phyloP scores from a whole-genome alignment of 2,329 filamentous ascomycete species.

The Neofusicoccum laricinum region DNA sequence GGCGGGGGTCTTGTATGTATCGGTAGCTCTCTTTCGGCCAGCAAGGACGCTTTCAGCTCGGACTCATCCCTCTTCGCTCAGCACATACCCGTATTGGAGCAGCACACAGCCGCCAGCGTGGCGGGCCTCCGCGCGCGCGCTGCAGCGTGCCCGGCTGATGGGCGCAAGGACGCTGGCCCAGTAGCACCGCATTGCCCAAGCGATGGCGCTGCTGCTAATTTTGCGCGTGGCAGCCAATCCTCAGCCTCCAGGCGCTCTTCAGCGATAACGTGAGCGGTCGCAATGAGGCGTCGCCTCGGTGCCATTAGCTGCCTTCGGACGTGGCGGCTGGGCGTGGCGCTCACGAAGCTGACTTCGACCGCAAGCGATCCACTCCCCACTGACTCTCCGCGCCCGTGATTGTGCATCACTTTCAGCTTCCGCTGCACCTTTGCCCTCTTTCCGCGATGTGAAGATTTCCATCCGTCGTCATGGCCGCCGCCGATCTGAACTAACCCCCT shows the following conservation, averaged over 20 bases:
- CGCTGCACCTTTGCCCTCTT: not conserved
- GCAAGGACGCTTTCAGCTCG: conserved; percentile 17
- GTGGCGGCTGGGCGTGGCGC: conserved; percentile 15
- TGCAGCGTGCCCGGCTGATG: not conserved
- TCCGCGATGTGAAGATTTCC: conserved; percentile 8
- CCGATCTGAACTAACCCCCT: conserved; percentile 4
- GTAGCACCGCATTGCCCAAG: not conserved
- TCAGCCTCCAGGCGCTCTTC: conserved; percentile 2
- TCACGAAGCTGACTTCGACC: conserved; percentile 8
- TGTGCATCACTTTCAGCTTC: conserved; percentile 16
- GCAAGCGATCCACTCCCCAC: conserved; percentile 12
- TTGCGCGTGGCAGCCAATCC: conserved; percentile 16
- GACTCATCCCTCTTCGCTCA: conserved; percentile 25
- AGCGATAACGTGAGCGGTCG: conserved; percentile 15
- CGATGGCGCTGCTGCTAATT: conserved; percentile 17
- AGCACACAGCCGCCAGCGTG: conserved; percentile 5
- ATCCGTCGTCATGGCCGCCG: conserved; percentile 6
- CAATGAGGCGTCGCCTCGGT: conserved; percentile 5
- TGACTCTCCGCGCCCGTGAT: conserved; percentile 11
- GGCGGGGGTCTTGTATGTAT: conserved; percentile 31
- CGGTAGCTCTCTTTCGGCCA: conserved; percentile 24
- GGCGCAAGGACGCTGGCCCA: not conserved
- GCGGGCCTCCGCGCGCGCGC: not conserved
- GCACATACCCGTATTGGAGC: conserved; percentile 10
- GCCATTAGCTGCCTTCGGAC: conserved; percentile 7